Base-by-base conservation (phyloP, 305 asterid species). In the Plantago rigida region DNA sequence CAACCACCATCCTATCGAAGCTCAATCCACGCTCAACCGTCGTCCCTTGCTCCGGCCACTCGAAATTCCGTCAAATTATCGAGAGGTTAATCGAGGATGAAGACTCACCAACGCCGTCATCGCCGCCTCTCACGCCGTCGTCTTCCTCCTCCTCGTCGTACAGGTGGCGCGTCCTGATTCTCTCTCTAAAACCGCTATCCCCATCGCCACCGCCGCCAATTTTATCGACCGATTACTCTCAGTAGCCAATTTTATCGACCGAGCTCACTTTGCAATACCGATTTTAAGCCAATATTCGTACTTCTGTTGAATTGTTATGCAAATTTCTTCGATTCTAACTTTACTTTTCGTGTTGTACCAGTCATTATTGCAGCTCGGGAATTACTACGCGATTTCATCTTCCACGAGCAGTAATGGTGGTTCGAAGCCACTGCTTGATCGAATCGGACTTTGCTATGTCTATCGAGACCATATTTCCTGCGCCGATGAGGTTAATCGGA, bases 291-390 rank as follows among this genome's bases (percentile, higher is more conserved):
- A 12, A 69, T 44, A 14, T 36, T 64, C 45, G 47, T 22, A 60
- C 36, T 36, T 10, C 39, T 42, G 41, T 39, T 9, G 48, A 26
- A 44, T 56, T 13, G 47, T 50, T 66, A 52, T 62, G 59, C 44
- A 26, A 39, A 47, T 46, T 19, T 19, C 56, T 8, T 59, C 15
- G 49, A 54, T 62, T 47, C 59, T 60, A 53, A 42, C 14, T 64
- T 59, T 47, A 31, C 29, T 51, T 63, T 45, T 67, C 51, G 39
- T 67, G 28, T 64, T 42, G 51, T 36, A 49, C 61, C 78, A 92
- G 99, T 80, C 94, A 28, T 28, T 88, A 56, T 64, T 83, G 78
- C 95, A 86, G 85, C 93, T 92, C 34, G 96, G 95, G 46, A 92
- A 88, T 72, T 86, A 75, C 80, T 83, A 84, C 47, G 87, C 96